Conservation (phyloP, 1,139 yeast genomes). For the Suhomyces guaymorum region DNA sequence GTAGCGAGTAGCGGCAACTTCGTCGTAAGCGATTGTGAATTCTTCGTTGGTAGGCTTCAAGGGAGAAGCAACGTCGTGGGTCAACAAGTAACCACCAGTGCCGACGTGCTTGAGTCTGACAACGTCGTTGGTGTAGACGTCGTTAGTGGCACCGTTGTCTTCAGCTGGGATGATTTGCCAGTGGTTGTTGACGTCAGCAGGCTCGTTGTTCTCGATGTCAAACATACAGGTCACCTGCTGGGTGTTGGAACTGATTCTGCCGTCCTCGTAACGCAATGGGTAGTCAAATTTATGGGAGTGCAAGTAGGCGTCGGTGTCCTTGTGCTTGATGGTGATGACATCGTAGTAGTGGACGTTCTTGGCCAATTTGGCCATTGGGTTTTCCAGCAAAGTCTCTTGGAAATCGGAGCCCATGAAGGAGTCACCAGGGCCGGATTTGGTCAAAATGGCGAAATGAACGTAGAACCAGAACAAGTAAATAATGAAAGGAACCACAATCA, state of each 20-base stretch:
- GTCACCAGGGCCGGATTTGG: slow-evolving; percentile 94
- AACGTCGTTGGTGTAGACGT: slow-evolving; percentile 56
- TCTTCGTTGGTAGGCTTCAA: slow-evolving; percentile 24
- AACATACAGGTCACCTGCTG: slow-evolving; percentile 86
- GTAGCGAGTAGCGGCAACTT: slow-evolving; percentile 53
- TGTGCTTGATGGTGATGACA: slow-evolving; percentile 71
- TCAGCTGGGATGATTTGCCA: slow-evolving; percentile 82
- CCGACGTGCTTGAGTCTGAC: slow-evolving; percentile 80
- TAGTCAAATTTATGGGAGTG: slow-evolving; percentile 77
- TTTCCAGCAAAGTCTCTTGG: slow-evolving; percentile 88
- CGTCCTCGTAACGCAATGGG: slow-evolving; percentile 94
- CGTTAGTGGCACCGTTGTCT: slow-evolving; percentile 26
- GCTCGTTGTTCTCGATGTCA: slow-evolving; percentile 24
- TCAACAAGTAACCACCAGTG: slow-evolving; percentile 74
- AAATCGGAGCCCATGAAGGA: slow-evolving; percentile 88
- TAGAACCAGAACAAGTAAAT: slow-evolving; percentile 92
- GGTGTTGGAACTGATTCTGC: slow-evolving; percentile 91
- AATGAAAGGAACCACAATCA: slow-evolving; percentile 77
- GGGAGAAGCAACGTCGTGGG: slow-evolving; percentile 93
- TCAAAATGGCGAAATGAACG: slow-evolving; percentile 80
- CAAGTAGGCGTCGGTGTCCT: slow-evolving; percentile 69
- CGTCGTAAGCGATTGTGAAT: slow-evolving; percentile 53
- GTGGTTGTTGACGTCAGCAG: slow-evolving; percentile 64
- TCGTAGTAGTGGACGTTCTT: slow-evolving; percentile 76
- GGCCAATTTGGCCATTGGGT: slow-evolving; percentile 71